phyloP scores from a whole-genome alignment of 2,329 filamentous ascomycete genomes.

The Lanzia echinophila region DNA sequence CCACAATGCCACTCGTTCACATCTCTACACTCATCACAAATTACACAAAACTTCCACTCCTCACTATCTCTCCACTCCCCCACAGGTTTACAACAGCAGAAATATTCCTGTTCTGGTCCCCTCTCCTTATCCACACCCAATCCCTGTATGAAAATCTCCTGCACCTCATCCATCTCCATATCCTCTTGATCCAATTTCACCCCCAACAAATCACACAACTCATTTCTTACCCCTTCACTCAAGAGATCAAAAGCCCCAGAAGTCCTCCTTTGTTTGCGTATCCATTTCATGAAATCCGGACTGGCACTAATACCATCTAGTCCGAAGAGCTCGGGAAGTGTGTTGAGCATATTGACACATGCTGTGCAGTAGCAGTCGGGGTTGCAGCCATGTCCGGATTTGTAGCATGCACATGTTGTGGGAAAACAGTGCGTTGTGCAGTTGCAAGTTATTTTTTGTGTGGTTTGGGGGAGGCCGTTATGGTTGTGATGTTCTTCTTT shows the following conservation, averaged over 20 bases:
- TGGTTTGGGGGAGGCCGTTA: neutral
- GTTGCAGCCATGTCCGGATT: neutral
- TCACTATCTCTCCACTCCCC: neutral
- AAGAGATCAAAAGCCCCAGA: neutral
- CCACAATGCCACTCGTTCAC: neutral
- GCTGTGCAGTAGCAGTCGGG: neutral
- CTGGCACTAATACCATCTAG: neutral
- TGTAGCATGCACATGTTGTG: conserved; percentile 1
- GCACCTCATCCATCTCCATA: neutral
- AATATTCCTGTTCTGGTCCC: neutral
- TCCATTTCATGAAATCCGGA: conserved; percentile 4
- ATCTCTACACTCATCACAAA: neutral
- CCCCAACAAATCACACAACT: neutral
- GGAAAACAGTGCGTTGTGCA: neutral
- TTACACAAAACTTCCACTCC: neutral
- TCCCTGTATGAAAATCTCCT: neutral
- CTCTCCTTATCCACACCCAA: neutral
- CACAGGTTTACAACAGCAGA: neutral
- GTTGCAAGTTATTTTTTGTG: neutral
- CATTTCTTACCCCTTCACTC: neutral
- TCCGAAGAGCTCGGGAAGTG: neutral
- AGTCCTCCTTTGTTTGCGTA: neutral
- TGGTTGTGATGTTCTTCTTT: no score
- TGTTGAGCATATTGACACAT: conserved; percentile 5
- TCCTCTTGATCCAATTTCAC: neutral